Evolutionary conservation across 805 yeast species (phyloP), one percentile per base, ranked within the genome.

Genomic region (Candida caryicola): DNA sequence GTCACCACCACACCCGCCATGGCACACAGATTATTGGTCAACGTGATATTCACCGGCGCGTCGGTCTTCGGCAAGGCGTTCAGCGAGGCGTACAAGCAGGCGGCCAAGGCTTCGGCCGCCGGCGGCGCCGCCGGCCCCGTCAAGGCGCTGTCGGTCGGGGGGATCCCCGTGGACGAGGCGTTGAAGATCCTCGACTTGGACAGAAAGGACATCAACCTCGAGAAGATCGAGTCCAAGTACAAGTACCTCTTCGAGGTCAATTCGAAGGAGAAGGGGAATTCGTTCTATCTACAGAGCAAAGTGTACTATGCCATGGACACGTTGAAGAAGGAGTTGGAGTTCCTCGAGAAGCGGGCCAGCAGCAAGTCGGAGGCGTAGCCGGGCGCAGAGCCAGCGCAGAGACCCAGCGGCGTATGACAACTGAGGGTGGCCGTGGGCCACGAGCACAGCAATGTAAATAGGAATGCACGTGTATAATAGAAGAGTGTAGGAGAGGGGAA

Each of bases 1-100:
- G 15, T 10, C 18, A 18, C 26, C 33, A 21, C 26, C 26, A 21
- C 28, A 16, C 9, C 27, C 34, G 33, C 18, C 37, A 69, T 69
- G 97, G 98, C 99, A 45, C 96, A 93, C 62, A 80, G 97, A 71
- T 75, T 95, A 41, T 57, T 91, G 39, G 87, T 86, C 47, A 91
- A 86, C 63, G 96, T 93, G 47, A 75, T 89, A 34, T 77, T 90
- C 55, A 90, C 98, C 7, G 98, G 98, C 40, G 95, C 97, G 4
- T 82, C 87, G 51, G 98, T 91, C 21, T 89, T 93, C 57, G 97
- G 98, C 40, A 79, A 86, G 51, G 99, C 99, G 0, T 93, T 93
- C 60, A 75, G 88, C n/a, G 95, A 89, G 60, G 98, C 99, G 0
- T 93, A 91, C 73, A 85, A 82, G 55, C 98, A 93, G 66, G 95